Base-by-base conservation (phyloP, 805 yeast species). In the Starmerella stigmatis region DNA sequence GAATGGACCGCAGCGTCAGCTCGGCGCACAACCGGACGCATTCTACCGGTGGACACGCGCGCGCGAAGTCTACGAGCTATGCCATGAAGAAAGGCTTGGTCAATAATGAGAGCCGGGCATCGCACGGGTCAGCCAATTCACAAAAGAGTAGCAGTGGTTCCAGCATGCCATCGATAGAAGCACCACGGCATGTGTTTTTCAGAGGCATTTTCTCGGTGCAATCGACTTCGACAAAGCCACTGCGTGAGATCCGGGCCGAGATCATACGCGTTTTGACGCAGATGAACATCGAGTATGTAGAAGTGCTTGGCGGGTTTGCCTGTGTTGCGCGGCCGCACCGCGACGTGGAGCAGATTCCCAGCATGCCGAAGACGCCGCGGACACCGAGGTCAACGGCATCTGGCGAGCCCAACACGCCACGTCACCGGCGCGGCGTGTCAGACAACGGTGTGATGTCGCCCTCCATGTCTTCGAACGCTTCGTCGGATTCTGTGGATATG, bases 181-280 rank as follows among this genome's bases (percentile, higher is more conserved):
- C 78, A 60, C 94, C 96, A 49, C 81, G 81, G 65, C 88, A 94
- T 2, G 72, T 88, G 53, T 86, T 86, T 68, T 71, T 88, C 61
- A 85, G 86, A 60, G 96, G 96, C 1, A 88, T 89, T 59, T 88
- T 88, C 65, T 79, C 89, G 48, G 96, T 88, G 40, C 96, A 88
- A 65, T 84, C 94, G 1, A 88, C 97, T 0, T 86, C 96, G 2
- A 84, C 95, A 4, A 86, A 86, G 57, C 92, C 95, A 16, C 70
- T 89, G 45, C 88, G 94, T 11, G 82, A 84, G 51, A 86, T 88
- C 46, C 75, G 96, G 45, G 78, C 82, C 58, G 88, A 83, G 60
- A 78, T 88, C 32, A 82, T 88, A 23, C 73, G 77, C 17, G 89
- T 82, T 1, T 71, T 88, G 60, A 78, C 77, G 16, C 76, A 76